Conservation (phyloP, 1,284 basidiomycete species). For the Ustilago xerochloae region DNA sequence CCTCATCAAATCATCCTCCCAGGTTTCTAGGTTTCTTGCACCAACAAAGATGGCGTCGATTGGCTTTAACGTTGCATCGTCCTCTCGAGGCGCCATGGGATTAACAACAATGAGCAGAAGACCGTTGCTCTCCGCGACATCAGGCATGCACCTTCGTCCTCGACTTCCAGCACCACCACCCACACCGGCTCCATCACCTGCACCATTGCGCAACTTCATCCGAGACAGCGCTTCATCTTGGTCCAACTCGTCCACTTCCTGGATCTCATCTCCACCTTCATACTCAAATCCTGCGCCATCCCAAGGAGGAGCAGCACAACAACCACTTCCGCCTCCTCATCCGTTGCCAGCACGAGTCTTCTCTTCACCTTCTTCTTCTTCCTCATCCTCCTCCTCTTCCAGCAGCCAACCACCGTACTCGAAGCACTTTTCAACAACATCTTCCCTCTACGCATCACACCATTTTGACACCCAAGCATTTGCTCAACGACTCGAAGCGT, state of each 20-base stretch:
- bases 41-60: slow-evolving; percentile 29
- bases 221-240: slow-evolving; percentile 30
- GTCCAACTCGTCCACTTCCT: slow-evolving; percentile 27
- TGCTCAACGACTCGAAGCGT: slow-evolving; percentile 62
- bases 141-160: slow-evolving; percentile 10
- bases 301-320: background rate
- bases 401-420: slow-evolving; percentile 15
- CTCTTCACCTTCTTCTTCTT: slow-evolving; percentile 16
- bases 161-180: background rate
- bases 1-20: background rate
- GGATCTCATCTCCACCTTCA: slow-evolving; percentile 21
- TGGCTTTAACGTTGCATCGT: slow-evolving; percentile 24
- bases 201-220: slow-evolving; percentile 22
- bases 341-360: slow-evolving; percentile 32
- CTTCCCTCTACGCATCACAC: slow-evolving; percentile 35
- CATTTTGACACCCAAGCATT: slow-evolving; percentile 67
- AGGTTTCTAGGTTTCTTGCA: too few relatives aligned
- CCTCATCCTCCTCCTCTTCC: slow-evolving; percentile 8
- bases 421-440: slow-evolving; percentile 41
- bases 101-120: slow-evolving; percentile 4
- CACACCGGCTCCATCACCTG: background rate
- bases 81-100: slow-evolving; percentile 13
- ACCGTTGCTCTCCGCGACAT: slow-evolving; percentile 1
- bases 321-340: slow-evolving; percentile 10
- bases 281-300: background rate